Evolutionary conservation across 2,329 filamentous ascomycete species (phyloP), one percentile per base, ranked within the genome.

Genomic region (Cladorrhinum sp.): DNA sequence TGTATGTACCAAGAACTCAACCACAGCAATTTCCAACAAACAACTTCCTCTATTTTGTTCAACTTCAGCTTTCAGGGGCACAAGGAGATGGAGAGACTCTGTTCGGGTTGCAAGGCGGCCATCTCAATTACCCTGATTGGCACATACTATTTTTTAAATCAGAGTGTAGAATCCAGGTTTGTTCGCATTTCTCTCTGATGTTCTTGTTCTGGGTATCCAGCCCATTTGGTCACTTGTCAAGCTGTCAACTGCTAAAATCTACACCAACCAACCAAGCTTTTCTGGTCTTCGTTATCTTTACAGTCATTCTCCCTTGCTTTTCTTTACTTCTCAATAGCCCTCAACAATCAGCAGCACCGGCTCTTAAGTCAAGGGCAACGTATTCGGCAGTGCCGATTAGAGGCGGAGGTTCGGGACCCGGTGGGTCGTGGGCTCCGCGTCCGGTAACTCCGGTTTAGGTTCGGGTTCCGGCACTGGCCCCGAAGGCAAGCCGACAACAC

Each of bases 301-400:
- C 18, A 32, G 6, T 70, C 3, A 55, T 58, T 10, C 22, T 50
- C 23, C 18, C 64, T 32, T 69, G 66, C 38, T 60, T 62, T 10
- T 69, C 69, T 3, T 59, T 73, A 50, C 74, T 75, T 4, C 64
- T 75, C 16, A 55, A 69, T 38, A 64, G 65, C n/a, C 64, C 60
- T 29, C 58, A 49, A 32, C 53, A 27, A 3, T 50, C 60, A 8
- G 51, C 61, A 24, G 55, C 63, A 5, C 55, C 60, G 18, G 58
- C 45, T 4, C 62, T 75, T 5, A 69, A 62, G 16, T 65, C 74
- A 18, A 69, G 73, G 45, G 73, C 74, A 36, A 75, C 72, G 1
- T 76, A 75, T 56, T 75, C 75, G 9, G 72, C 76, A 1, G 73
- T 76, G 24, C 71, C 74, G 6, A 75, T 76, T 59, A 70, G 75